phyloP scores from a whole-genome alignment of 2,329 filamentous ascomycete species.

The Epichloe festucae region DNA sequence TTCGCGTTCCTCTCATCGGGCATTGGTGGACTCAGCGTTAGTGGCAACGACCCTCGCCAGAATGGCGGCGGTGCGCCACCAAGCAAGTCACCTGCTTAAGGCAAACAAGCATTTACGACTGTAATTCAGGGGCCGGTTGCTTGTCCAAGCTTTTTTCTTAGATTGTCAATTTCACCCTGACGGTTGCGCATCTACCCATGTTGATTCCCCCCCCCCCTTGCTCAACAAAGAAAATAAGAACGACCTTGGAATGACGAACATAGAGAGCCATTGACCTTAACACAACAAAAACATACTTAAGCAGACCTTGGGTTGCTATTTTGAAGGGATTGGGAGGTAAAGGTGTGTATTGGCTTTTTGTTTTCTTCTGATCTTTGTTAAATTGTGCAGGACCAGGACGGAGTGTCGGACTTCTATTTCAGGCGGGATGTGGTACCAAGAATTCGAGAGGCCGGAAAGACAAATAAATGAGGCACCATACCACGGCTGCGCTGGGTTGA shows the following conservation, averaged over 20 bases:
- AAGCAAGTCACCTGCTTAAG: constrained; percentile 48
- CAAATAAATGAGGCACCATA: constrained; percentile 27
- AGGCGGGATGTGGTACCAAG: constrained; percentile 20
- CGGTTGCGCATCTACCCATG: constrained; percentile 13
- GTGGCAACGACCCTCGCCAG: constrained; percentile 49
- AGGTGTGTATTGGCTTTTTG: constrained; percentile 23
- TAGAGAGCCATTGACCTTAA: constrained; percentile 34
- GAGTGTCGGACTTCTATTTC: constrained; percentile 27
- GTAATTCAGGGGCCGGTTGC: constrained; percentile 7
- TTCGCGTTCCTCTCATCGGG: constrained; percentile 69
- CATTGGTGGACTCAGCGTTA: constrained; percentile 60
- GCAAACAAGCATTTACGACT: neutral
- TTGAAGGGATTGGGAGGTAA: constrained; percentile 21
- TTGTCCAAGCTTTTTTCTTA: constrained; percentile 16
- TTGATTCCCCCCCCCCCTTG: constrained; percentile 16
- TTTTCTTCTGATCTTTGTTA: constrained; percentile 10
- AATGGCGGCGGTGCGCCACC: constrained; percentile 44
- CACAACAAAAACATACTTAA: constrained; percentile 21
- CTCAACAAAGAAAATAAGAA: constrained; percentile 9
- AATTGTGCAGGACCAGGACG: constrained; percentile 16
- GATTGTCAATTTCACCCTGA: constrained; percentile 12
- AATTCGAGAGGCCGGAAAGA: constrained; percentile 24
- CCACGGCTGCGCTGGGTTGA: constrained; percentile 24
- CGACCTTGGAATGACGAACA: constrained; percentile 31
- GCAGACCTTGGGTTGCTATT: constrained; percentile 28